phyloP scores from a whole-genome alignment of 345 rosid species.

The Camelina sativa region DNA sequence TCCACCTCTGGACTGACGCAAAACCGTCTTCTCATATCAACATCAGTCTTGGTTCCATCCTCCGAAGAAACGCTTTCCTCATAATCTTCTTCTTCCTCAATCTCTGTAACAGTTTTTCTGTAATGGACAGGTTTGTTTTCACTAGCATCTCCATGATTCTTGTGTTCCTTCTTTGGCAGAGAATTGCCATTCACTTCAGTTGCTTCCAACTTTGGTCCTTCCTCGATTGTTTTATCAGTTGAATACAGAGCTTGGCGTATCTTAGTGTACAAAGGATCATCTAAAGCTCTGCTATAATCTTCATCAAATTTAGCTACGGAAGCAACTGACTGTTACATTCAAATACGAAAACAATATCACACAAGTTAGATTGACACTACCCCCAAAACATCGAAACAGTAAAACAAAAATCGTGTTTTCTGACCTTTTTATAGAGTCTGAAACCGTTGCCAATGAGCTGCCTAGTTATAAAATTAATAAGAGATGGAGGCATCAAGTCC shows the following conservation, averaged over 20 bases:
- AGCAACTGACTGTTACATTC: constrained; percentile 65
- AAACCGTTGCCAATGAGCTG: constrained; percentile 92
- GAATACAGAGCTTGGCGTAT: constrained; percentile 63
- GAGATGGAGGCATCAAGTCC: constrained; percentile 88
- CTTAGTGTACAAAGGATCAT: constrained; percentile 64
- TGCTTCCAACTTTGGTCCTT: constrained; percentile 36
- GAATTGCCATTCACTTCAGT: constrained; percentile 3
- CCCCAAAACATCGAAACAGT: not conserved
- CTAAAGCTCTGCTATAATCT: constrained; percentile 70
- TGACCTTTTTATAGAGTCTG: constrained; percentile 90
- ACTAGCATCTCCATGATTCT: constrained; percentile 9
- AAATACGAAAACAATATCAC: not conserved
- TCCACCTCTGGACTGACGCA: constrained; percentile 66
- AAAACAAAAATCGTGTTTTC: not conserved
- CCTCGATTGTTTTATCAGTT: not conserved
- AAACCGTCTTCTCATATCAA: constrained; percentile 41
- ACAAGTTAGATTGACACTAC: not conserved
- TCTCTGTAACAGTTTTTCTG: constrained; percentile 54
- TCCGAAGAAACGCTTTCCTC: constrained; percentile 36
- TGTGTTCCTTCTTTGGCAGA: not conserved
- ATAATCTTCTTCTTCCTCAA: constrained; percentile 59
- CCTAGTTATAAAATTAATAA: constrained; percentile 85
- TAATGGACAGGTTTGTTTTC: constrained; percentile 29
- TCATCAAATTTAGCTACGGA: constrained; percentile 61
- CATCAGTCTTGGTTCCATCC: constrained; percentile 31